Evolutionary conservation across 345 rosid species (phyloP), one percentile per base, ranked within the genome.

Genomic region (Theobroma cacao): DNA sequence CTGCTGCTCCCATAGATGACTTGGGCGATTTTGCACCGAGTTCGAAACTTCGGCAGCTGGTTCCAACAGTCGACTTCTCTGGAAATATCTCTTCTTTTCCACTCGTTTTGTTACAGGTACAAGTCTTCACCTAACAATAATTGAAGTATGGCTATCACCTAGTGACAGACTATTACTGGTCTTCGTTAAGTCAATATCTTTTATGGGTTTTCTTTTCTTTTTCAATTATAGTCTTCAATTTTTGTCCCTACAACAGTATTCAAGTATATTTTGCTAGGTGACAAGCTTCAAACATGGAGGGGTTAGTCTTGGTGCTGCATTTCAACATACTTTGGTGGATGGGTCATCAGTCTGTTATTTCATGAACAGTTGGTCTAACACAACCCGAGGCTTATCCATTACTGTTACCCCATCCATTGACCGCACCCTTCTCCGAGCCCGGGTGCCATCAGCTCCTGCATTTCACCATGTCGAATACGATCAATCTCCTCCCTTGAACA

Each of bases 231-330:
- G n/a, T n/a, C n/a, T n/a, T n/a, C n/a, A n/a, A n/a, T n/a, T n/a
- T n/a, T n/a, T n/a, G n/a, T n/a, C n/a, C n/a, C n/a, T n/a, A n/a
- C n/a, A n/a, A n/a, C n/a, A n/a, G 67, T 62, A 30, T 60, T 4
- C 24, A 28, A 22, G 12, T 1, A 12, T 14, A 12, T 22, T 15
- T 41, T 11, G 7, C 10, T 47, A 84, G 86, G 74, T 83, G 12
- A 86, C 86, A 0, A 41, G 7, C 1, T 81, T 86, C 75, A 68
- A 59, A 53, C 76, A 84, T 68, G 89, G 89, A 30, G 81, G 81
- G 1, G 79, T 74, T 5, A 68, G 75, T 33, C 48, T 82, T 12
- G 87, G 85, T 0, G 34, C 71, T 0, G 66, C 72, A 5, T 5
- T 72, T 11, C 84, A 82, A 59, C 89, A 82, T 24, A 65, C 65